A percentile compares a stretch with the other conserved stretches of the same genome.
Evolutionary conservation across 352 stramenopile genomes (phyloP).

Genomic region (Phytophthora colocasiae): DNA sequence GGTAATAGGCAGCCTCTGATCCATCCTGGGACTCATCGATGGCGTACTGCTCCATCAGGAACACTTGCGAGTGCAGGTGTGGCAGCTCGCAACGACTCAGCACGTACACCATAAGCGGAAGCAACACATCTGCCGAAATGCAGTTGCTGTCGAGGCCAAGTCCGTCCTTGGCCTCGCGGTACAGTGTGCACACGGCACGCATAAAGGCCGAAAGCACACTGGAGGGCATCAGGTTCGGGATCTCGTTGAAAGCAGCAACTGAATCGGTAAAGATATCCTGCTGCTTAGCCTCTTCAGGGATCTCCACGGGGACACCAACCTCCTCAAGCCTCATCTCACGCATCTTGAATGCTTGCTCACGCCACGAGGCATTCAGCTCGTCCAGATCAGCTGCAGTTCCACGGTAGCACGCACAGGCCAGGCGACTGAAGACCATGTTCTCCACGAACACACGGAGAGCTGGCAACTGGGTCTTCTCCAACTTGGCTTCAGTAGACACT

Average conservation of each 20-base stretch:
- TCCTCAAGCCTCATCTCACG: constrained; percentile 54
- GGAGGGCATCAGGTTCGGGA: constrained; percentile 78
- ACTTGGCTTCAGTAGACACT: constrained; percentile 46
- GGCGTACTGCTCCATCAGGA: constrained; percentile 79
- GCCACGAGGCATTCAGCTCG: constrained; percentile 73
- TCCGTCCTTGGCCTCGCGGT: constrained; percentile 60
- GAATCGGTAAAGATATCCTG: constrained; percentile 56
- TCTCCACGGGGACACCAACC: constrained; percentile 59
- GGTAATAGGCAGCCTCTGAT: constrained; percentile 84
- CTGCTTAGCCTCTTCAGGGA: constrained; percentile 29
- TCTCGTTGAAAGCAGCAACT: constrained; percentile 71
- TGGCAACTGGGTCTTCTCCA: constrained; percentile 31
- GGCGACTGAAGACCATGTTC: constrained; percentile 78
- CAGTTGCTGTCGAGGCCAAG: constrained; percentile 54
- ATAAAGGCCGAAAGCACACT: constrained; percentile 71
- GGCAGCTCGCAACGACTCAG: constrained; percentile 71
- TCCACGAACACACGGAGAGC: constrained; percentile 65
- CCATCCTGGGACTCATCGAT: constrained; percentile 74
- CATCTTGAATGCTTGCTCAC: constrained; percentile 58
- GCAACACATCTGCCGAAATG: constrained; percentile 81
- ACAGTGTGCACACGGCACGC: constrained; percentile 68
- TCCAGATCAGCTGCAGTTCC: constrained; percentile 62
- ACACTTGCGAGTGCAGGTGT: constrained; percentile 81
- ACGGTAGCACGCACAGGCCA: constrained; percentile 72
- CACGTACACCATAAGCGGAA: constrained; percentile 80